Evolutionary conservation across 768 basidiomycete genomes (phyloP), one percentile per base, ranked within the genome.

Genomic region (Boletus vermiculosoides): DNA sequence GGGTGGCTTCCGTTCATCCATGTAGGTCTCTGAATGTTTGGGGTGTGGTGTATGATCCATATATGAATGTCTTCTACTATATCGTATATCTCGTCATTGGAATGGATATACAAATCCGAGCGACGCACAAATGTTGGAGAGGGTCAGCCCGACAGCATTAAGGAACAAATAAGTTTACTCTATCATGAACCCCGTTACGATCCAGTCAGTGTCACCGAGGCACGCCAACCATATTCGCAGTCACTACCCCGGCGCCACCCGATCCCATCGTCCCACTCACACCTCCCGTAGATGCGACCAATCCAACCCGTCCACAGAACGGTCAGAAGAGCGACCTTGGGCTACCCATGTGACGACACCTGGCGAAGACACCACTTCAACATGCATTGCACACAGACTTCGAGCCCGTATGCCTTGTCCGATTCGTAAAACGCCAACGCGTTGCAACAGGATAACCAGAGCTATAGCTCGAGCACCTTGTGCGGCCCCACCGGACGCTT

Each of bases 391-490:
- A 86, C 75, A 28, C 87, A 73, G 12, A 66, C 66, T 68, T 93
- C 90, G 25, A 5, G 64, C 16, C 66, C 72, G 13, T 71, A 60
- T 1, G 85, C 88, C 28, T 73, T 70, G 6, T 74, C 67, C 31
- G 79, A 73, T n/a, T 88, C 77, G 5, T 80, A 71, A 69, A 89
- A 98, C 10, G 85, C 77, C 51, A 92, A 76, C 0, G 83, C 78
- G 56, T 83, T 78, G 39, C 94, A 85, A 69, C 83, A 86, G 20
- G 79, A 77, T 60, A 94, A 77, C 96, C 96, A 99, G 48, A 93
- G 75, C 72, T 98, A 98, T 23, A 88, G 63, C 16, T 87, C 85
- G 28, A 92, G 64, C 30, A 83, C 74, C 63, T 87, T 88, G 73
- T 99, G 93, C 57, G 91, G 72, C 6, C 80, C 76, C 71, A 98